Percentiles rank a stretch among this genome's conserved stretches.
These are phyloP conservation scores for Jaapia argillacea DNA, from an alignment of 768 basidiomycete species.

Conservation along the genomic window DNA sequence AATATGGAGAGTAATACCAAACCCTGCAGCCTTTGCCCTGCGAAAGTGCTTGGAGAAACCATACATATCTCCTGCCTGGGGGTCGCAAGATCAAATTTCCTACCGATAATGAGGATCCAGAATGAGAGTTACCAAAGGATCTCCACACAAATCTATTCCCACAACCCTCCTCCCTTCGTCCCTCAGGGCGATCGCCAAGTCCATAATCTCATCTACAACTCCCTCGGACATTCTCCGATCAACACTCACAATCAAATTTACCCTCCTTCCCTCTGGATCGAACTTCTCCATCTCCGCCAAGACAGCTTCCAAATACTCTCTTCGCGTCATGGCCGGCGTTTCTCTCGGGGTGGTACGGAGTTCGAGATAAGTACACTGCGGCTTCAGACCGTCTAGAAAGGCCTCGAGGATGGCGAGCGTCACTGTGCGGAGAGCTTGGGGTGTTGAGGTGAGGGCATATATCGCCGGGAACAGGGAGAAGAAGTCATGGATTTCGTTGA, in stretches of 20 bases:
- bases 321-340: slow-evolving; percentile 59
- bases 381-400: slow-evolving; percentile 41
- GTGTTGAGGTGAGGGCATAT: slow-evolving; percentile 64
- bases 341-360: slow-evolving; percentile 79
- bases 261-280: slow-evolving; percentile 30
- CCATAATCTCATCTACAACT: slow-evolving; percentile 45
- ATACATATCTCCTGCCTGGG: slow-evolving; percentile 44
- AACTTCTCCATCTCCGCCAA: slow-evolving; percentile 57
- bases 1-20: slow-evolving; percentile 74
- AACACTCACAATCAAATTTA: slow-evolving; percentile 63
- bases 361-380: slow-evolving; percentile 67
- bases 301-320: slow-evolving; percentile 55
- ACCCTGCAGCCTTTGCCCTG: slow-evolving; percentile 44
- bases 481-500: slow-evolving; percentile 60
- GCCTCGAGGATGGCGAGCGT: slow-evolving; percentile 54
- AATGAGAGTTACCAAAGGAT: slow-evolving; percentile 45
- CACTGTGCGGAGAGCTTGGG: slow-evolving; percentile 38
- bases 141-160: slow-evolving; percentile 75
- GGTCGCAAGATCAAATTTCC: no score
- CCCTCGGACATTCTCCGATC: slow-evolving; percentile 55
- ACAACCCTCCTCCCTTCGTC: slow-evolving; percentile 52
- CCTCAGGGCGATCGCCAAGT: slow-evolving; percentile 44
- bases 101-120: no score
- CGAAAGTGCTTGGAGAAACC: slow-evolving; percentile 40
- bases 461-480: slow-evolving; percentile 71